Conservation (phyloP, 345 rosid genomes). For the Melastoma malabathricum region DNA sequence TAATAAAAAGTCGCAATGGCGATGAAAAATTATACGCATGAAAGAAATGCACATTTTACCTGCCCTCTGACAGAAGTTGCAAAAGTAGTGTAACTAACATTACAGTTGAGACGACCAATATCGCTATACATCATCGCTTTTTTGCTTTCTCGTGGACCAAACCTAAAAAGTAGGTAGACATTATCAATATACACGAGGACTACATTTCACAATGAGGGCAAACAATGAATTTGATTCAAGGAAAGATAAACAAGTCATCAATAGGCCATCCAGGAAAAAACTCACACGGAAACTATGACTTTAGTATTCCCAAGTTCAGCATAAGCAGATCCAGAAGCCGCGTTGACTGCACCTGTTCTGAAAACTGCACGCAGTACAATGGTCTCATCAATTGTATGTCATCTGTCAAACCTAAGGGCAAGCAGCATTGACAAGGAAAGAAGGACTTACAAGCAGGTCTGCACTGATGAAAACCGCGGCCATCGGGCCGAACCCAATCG, state of each 20-base stretch:
- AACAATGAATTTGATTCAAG: neutral
- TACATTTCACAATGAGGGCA: no score
- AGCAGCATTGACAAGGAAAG: neutral
- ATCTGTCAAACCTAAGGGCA: neutral
- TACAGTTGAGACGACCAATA: slow-evolving; percentile 70
- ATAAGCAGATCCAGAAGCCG: slow-evolving; percentile 94
- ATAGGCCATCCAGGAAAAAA: slow-evolving; percentile 5
- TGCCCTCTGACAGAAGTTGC: slow-evolving; percentile 55
- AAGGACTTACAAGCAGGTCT: slow-evolving; percentile 61
- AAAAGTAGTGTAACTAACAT: slow-evolving; percentile 79
- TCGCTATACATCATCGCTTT: slow-evolving; percentile 88
- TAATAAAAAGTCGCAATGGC: neutral
- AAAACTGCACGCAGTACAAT: slow-evolving; percentile 36
- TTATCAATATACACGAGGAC: neutral
- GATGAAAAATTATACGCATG: neutral
- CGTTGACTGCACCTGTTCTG: slow-evolving; percentile 69
- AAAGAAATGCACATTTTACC: slow-evolving; percentile 22
- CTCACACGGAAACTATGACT: slow-evolving; percentile 97
- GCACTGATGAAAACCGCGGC: slow-evolving; percentile 82
- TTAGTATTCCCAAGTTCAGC: slow-evolving; percentile 92
- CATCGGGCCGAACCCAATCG: slow-evolving; percentile 90
- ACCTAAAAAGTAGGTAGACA: slow-evolving; percentile 28
- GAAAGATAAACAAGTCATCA: neutral
- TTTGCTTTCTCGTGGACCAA: slow-evolving; percentile 98
- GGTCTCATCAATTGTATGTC: neutral